Evolutionary conservation across 345 rosid genomes (phyloP), one percentile per base, ranked within the genome.

Genomic region (Geranium brycei): DNA sequence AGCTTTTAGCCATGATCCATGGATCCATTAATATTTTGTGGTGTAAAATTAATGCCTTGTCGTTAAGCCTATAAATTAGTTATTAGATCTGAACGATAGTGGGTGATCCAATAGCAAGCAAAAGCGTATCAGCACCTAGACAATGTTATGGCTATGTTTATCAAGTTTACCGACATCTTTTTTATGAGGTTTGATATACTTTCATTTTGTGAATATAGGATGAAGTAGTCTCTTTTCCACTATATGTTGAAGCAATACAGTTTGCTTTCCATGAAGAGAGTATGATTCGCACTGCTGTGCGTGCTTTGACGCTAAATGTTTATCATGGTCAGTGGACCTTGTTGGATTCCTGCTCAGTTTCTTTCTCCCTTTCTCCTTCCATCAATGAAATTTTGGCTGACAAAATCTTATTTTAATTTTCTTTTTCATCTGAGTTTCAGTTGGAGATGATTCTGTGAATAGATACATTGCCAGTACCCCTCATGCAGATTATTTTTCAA

Each of bases 191-290:
- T 68, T 55, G 23, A 28, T 65, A 13, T 41, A 58, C 28, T 40
- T 63, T 57, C 59, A 8, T 19, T 19, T 62, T 68, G 69, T 75
- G 69, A 61, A 71, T 79, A 64, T 80, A 95, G 99, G 99, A 91
- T 59, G 89, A 85, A 78, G 83, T 95, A 68, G 91, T 87, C 72
- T 85, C 92, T 73, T 91, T 95, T 77, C 99, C 97, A 59, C 80
- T 95, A 58, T 95, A 95, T 83, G 86, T 83, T 55, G 95, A 95
- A 81, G 99, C 88, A 66, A 88, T 91, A 66, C 72, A 74, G 66
- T 95, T 85, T 81, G 97, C 97, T 72, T 95, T 87, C 75, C 97
- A 95, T 79, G 95, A 88, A 78, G 99, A 95, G 78, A 87, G 75
- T 77, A 95, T 95, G 99, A 66, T 95, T 78, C 96, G 96, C 64